Conservation (phyloP, 306 rosid genomes). For the Vigna radiata region DNA sequence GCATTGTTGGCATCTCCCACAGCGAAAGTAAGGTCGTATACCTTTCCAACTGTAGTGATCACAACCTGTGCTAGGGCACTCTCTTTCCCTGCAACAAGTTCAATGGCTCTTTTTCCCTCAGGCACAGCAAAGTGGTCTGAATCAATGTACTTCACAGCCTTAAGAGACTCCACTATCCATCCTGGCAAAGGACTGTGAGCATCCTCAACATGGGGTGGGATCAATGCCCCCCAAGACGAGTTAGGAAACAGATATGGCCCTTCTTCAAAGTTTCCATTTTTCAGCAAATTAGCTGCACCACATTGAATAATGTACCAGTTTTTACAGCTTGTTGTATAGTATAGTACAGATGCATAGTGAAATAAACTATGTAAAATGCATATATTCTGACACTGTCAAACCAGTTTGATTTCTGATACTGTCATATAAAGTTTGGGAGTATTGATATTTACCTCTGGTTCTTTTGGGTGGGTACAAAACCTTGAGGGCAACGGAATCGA, state of each 20-base stretch:
- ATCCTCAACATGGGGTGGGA: constrained; percentile 82
- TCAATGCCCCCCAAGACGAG: constrained; percentile 65
- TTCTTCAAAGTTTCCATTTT: constrained; percentile 82
- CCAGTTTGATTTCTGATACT: too few relatives aligned
- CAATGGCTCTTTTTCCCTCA: constrained; percentile 70
- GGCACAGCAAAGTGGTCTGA: constrained; percentile 72
- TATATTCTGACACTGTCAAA: too few relatives aligned
- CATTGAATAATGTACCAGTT: neutral
- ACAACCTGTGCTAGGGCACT: constrained; percentile 76
- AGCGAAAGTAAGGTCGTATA: constrained; percentile 67
- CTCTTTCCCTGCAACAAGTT: constrained; percentile 84
- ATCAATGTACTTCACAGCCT: constrained; percentile 85
- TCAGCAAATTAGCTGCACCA: constrained; percentile 65
- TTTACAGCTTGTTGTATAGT: neutral
- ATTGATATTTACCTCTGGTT: constrained; percentile 49
- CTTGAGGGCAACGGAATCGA: constrained; percentile 73
- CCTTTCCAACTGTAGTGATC: constrained; percentile 49
- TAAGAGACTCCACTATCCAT: constrained; percentile 86
- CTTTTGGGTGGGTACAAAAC: constrained; percentile 63
- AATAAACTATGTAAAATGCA: neutral
- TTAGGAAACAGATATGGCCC: constrained; percentile 73
- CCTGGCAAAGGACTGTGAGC: constrained; percentile 77
- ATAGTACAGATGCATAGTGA: neutral
- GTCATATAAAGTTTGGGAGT: neutral
- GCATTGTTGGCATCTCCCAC: constrained; percentile 76